phyloP scores from a whole-genome alignment of 345 rosid species.

The Geranium rotundifolium region DNA sequence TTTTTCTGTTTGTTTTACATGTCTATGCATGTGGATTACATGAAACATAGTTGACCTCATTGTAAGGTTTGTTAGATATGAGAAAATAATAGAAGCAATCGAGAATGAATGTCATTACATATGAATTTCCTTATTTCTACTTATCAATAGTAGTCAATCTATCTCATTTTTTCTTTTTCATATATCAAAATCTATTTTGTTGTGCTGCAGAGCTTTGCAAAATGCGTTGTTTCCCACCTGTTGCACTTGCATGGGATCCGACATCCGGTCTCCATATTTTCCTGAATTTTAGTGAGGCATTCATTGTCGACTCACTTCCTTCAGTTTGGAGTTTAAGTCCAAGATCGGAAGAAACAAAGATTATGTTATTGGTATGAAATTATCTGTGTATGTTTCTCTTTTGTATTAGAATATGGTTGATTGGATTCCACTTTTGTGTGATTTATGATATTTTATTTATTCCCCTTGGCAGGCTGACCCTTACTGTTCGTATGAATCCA shows the following conservation, averaged over 20 bases:
- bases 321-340: slow-evolving; percentile 56
- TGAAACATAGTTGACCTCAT: neutral
- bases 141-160: neutral
- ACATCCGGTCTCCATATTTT: slow-evolving; percentile 66
- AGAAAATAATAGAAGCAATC: neutral
- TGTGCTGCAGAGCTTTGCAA: slow-evolving; percentile 74
- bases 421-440: neutral
- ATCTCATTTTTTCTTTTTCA: neutral
- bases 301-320: slow-evolving; percentile 74
- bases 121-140: neutral
- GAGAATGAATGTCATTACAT: neutral
- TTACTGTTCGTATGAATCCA: slow-evolving; percentile 76
- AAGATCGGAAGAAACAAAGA: slow-evolving; percentile 63
- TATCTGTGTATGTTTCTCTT: slow-evolving; percentile 1
- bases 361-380: slow-evolving; percentile 59
- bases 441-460: slow-evolving; percentile 1
- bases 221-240: slow-evolving; percentile 96
- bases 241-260: slow-evolving; percentile 94
- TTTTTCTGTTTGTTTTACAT: slow-evolving; percentile 2
- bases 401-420: neutral
- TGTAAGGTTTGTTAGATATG: too few relatives aligned
- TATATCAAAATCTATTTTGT: neutral
- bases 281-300: slow-evolving; percentile 60
- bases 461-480: slow-evolving; percentile 85
- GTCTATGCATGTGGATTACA: slow-evolving; percentile 1